Conservation (phyloP, 768 basidiomycete species). For the Daedalea quercina region DNA sequence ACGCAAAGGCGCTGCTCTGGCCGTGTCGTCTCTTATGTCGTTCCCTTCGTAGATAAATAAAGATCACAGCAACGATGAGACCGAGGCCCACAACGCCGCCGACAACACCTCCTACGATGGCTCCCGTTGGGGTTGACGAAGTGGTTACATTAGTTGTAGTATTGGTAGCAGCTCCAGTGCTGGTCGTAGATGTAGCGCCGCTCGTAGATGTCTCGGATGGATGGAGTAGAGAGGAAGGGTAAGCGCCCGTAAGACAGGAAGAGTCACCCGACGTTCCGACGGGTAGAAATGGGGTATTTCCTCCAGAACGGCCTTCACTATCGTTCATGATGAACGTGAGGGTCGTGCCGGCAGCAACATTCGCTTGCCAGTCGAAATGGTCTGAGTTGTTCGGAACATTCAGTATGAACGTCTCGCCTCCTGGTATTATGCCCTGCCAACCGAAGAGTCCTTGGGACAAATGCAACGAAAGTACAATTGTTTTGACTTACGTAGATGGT, state of each 20-base stretch:
- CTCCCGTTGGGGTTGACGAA: constrained; percentile 8
- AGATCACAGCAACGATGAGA: constrained; percentile 12
- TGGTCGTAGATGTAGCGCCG: too few species aligned
- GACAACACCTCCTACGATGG: constrained; percentile 17
- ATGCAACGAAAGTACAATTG: too few species aligned
- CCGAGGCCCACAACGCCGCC: constrained; percentile 16
- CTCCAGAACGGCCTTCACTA: constrained; percentile 19
- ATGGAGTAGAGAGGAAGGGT: constrained; percentile 17
- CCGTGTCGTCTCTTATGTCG: constrained; percentile 5
- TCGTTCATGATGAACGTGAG: constrained; percentile 21
- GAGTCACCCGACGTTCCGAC: constrained; percentile 17
- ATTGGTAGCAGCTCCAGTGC: constrained; percentile 5
- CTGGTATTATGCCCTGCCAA: constrained; percentile 20
- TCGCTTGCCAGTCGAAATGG: constrained; percentile 19
- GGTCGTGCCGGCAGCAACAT: constrained; percentile 14
- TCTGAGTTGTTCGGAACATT: constrained; percentile 19
- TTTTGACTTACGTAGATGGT: constrained; percentile 16
- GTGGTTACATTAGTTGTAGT: not conserved
- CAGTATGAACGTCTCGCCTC: constrained; percentile 16
- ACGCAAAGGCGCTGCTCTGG: constrained; percentile 1
- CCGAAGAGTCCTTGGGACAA: too few species aligned
- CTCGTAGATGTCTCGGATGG: constrained; percentile 13
- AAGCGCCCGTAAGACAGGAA: constrained; percentile 17
- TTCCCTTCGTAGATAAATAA: constrained; percentile 15
- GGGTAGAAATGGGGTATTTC: constrained; percentile 13